Evolutionary conservation across 495 filamentous ascomycete genomes (phyloP).

Genomic region (Hypoxylon lienhwacheense): DNA sequence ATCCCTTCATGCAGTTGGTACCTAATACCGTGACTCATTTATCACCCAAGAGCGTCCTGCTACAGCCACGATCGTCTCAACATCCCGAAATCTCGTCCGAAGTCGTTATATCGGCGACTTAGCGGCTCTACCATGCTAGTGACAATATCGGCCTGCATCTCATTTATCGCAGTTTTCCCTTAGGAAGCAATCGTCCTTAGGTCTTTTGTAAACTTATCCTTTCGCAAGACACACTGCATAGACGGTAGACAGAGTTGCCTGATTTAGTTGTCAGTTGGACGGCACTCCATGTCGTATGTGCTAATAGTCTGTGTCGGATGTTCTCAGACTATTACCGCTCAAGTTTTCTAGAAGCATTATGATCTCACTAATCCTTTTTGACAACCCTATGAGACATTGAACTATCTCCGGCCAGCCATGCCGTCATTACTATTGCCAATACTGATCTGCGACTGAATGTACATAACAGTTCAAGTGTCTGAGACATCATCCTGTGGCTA

Average conservation of each 20-base stretch:
- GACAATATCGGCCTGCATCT: constrained; percentile 17
- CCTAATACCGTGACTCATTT: constrained; percentile 19
- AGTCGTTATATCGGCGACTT: constrained; percentile 13
- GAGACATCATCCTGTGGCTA: constrained; percentile 28
- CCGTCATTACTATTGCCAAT: constrained; percentile 8
- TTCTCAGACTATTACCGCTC: too few species aligned
- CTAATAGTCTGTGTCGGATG: too few species aligned
- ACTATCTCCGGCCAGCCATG: background rate
- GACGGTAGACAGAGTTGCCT: too few species aligned
- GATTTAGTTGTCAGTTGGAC: background rate
- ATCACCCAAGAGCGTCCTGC: constrained; percentile 10
- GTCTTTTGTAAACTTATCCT: constrained; percentile 10
- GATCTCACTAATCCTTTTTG: background rate
- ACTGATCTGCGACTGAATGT: constrained; percentile 13
- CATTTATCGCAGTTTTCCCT: constrained; percentile 20
- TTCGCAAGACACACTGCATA: constrained; percentile 6
- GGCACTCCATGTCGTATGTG: too few species aligned
- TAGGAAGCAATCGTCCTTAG: constrained; percentile 15
- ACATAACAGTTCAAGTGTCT: constrained; percentile 2
- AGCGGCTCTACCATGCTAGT: constrained; percentile 17
- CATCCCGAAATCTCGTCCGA: constrained; percentile 25
- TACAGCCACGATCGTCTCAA: constrained; percentile 19
- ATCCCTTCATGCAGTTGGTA: constrained; percentile 5
- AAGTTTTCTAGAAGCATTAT: too few species aligned
- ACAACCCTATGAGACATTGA: background rate